These are phyloP conservation scores for Populus davidiana DNA, from an alignment of 345 rosid species.

Conservation along the genomic window DNA sequence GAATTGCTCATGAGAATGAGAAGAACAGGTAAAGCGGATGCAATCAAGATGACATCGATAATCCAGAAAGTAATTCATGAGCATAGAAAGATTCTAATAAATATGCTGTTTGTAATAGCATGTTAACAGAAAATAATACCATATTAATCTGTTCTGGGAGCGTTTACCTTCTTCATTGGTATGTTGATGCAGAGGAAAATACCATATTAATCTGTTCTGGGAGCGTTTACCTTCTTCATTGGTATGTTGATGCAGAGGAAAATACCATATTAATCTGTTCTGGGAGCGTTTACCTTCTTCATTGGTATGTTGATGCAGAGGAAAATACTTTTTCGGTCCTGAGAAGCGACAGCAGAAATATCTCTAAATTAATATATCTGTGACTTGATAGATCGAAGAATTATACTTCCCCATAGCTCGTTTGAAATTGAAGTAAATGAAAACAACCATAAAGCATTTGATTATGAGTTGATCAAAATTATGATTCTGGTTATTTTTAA, in stretches of 20 bases:
- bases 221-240: neutral
- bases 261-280: too few species aligned
- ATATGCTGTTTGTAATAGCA: neutral
- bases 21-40: neutral
- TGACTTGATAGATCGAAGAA: neutral
- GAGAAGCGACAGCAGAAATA: neutral
- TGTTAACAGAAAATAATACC: neutral
- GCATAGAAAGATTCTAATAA: neutral
- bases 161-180: neutral
- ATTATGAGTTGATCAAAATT: neutral
- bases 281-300: neutral
- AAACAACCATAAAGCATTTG: slow-evolving; percentile 3
- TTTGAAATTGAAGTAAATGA: neutral
- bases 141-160: neutral
- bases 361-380: neutral
- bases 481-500: too few species aligned
- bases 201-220: neutral
- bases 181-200: neutral
- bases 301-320: neutral
- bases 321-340: neutral
- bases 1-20: neutral
- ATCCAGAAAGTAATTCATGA: neutral
- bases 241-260: neutral
- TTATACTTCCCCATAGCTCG: neutral
- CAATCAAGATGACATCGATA: neutral